These are phyloP conservation scores for Corynascus novoguineensis DNA, from an alignment of 495 filamentous ascomycete species.

Conservation along the genomic window DNA sequence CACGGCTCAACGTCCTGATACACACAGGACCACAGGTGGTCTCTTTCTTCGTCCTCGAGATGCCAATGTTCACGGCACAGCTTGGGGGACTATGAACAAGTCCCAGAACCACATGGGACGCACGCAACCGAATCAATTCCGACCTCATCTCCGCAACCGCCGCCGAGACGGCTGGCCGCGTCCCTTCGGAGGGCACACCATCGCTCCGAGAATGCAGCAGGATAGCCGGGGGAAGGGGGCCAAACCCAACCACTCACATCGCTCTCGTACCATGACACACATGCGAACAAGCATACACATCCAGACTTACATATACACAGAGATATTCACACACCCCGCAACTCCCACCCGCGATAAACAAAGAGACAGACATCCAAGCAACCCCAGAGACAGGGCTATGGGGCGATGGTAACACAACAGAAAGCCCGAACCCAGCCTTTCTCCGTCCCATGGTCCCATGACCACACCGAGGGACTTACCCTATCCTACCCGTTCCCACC, in stretches of 20 bases:
- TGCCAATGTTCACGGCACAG: too few relatives aligned
- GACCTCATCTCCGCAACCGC: constrained; percentile 5
- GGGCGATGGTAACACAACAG: too few relatives aligned
- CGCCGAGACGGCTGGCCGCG: constrained; percentile 11
- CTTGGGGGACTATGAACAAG: too few relatives aligned
- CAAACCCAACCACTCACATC: neutral
- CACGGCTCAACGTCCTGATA: too few relatives aligned
- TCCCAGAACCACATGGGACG: neutral
- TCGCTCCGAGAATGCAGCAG: neutral
- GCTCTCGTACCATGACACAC: neutral
- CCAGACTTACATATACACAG: neutral
- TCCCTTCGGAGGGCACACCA: neutral
- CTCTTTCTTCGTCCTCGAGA: too few relatives aligned
- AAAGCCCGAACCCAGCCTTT: too few relatives aligned
- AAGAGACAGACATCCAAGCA: neutral
- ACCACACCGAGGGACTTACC: too few relatives aligned
- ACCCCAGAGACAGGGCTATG: too few relatives aligned
- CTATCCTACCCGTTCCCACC: too few relatives aligned
- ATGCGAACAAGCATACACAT: neutral
- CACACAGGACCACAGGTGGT: too few relatives aligned
- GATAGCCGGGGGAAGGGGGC: neutral
- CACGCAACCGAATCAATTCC: constrained; percentile 1
- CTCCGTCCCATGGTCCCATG: too few relatives aligned
- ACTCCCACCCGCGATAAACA: neutral
- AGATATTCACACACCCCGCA: neutral